phyloP scores from a whole-genome alignment of 495 filamentous ascomycete genomes.

The Thozetella sp. region DNA sequence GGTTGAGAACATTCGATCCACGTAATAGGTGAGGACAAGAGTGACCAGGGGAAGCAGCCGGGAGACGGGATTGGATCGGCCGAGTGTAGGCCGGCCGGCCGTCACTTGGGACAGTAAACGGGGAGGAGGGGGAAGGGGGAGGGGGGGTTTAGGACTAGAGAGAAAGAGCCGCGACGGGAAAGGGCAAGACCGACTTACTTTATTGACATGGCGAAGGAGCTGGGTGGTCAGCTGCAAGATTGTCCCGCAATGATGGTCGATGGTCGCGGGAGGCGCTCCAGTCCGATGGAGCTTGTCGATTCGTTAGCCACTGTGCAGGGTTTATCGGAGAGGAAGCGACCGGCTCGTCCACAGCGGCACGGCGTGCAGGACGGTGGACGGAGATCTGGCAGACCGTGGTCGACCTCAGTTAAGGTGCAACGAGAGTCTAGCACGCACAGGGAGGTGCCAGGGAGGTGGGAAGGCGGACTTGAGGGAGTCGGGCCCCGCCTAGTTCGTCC shows the following conservation, averaged over 20 bases:
- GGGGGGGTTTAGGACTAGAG: constrained; percentile 15
- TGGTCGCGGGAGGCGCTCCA: constrained; percentile 12
- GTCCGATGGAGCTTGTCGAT: constrained; percentile 32
- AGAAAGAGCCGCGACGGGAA: constrained; percentile 16
- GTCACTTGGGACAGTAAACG: constrained; percentile 17
- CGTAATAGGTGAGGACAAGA: constrained; percentile 4
- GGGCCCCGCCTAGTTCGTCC: not conserved
- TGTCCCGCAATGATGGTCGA: constrained; percentile 23
- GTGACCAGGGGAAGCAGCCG: constrained; percentile 7
- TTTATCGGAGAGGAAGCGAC: constrained; percentile 14
- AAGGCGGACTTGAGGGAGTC: not conserved
- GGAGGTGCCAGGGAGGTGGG: not conserved
- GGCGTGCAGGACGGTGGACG: constrained; percentile 16
- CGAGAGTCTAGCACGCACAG: not conserved
- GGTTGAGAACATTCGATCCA: not conserved
- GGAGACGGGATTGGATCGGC: constrained; percentile 21
- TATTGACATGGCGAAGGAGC: constrained; percentile 63
- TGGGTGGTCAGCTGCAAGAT: constrained; percentile 42
- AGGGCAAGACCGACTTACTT: constrained; percentile 54
- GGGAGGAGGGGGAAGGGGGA: constrained; percentile 13
- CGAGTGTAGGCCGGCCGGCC: constrained; percentile 10
- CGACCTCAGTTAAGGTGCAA: not conserved
- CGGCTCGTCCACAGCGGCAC: constrained; percentile 20
- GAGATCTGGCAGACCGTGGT: constrained; percentile 23
- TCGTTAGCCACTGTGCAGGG: constrained; percentile 22